These are phyloP conservation scores for Cryptococcus maquisensis DNA, from an alignment of 1,284 basidiomycete species.

Conservation along the genomic window DNA sequence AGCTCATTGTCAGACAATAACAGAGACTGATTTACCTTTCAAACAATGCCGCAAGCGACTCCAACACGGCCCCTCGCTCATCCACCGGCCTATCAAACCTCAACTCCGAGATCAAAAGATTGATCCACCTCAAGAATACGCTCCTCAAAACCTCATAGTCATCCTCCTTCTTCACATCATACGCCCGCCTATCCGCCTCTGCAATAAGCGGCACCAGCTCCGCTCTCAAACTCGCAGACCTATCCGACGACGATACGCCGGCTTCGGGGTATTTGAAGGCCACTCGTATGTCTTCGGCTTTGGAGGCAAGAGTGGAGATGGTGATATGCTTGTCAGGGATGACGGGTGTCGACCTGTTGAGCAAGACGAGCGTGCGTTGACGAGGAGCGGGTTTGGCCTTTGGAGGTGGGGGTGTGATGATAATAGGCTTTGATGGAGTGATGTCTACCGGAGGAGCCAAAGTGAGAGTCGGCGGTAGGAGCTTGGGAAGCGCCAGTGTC, in stretches of 20 bases:
- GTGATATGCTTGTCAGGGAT: slow-evolving; percentile 22
- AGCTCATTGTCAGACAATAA: neutral
- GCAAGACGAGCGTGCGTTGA: slow-evolving; percentile 4
- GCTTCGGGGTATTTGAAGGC: slow-evolving; percentile 32
- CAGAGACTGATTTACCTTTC: slow-evolving; percentile 43
- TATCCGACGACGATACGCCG: slow-evolving; percentile 30
- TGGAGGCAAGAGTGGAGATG: slow-evolving; percentile 21
- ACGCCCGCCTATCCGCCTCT: slow-evolving; percentile 44
- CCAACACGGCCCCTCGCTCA: slow-evolving; percentile 52
- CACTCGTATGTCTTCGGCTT: slow-evolving; percentile 33
- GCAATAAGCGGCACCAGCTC: slow-evolving; percentile 39
- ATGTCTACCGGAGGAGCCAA: neutral
- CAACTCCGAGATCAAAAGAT: slow-evolving; percentile 44
- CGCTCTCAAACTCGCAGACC: slow-evolving; percentile 41
- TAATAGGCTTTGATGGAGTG: neutral
- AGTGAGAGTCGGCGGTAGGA: slow-evolving; percentile 6
- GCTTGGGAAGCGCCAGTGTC: slow-evolving; percentile 23
- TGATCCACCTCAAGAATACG: slow-evolving; percentile 45
- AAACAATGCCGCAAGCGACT: slow-evolving; percentile 50
- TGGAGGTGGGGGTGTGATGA: neutral
- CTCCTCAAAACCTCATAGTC: slow-evolving; percentile 34
- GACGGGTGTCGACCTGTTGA: slow-evolving; percentile 20
- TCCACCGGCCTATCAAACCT: slow-evolving; percentile 48
- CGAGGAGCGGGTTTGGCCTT: slow-evolving; percentile 9
- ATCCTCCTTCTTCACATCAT: slow-evolving; percentile 22